Evolutionary conservation across 345 rosid species (phyloP), one percentile per base, ranked within the genome.

Genomic region (Iberis pinnata): DNA sequence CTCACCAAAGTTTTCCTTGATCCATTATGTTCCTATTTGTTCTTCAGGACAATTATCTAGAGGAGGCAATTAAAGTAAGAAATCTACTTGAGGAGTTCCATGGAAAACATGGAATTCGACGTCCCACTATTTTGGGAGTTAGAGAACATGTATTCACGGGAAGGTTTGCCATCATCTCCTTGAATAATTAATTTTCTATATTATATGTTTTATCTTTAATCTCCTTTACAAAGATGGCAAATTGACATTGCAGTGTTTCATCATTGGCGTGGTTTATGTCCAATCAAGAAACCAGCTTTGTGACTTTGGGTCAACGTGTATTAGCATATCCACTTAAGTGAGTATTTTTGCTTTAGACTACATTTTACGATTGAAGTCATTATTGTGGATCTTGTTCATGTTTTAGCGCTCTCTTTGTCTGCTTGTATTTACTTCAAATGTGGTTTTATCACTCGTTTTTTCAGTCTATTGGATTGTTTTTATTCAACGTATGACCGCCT

Each of bases 211-310:
- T 5, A 12, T 62, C 9, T 38, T 45, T 59, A 29, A 55, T 60
- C 38, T 61, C 64, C 53, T 62, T 63, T 38, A 49, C 50, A 49
- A 53, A 15, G 52, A 10, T 49, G 69, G 53, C 62, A 43, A 47
- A 43, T 61, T 70, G 36, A 58, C 36, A 37, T 43, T 77, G 76
- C 89, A 92, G 98, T 88, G 98, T 92, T 60, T 92, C 98, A 50
- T 92, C 97, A 57, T 72, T 92, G 65, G 98, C 98, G 29, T 77
- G 82, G 97, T 92, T 92, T 71, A 92, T 92, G 98, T 92, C 98
- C 70, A 92, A 92, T 71, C 98, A 92, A 74, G 98, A 92, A 76
- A 88, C 98, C 40, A 92, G 98, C 72, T 92, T 92, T 68, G 98
- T 92, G 54, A 92, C 98, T 42, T 63, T 92, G 70, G 98, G 93